Evolutionary conservation across 2,329 filamentous ascomycete species (phyloP), one percentile per base, ranked within the genome.

Genomic region (Aspergillus ibericus): DNA sequence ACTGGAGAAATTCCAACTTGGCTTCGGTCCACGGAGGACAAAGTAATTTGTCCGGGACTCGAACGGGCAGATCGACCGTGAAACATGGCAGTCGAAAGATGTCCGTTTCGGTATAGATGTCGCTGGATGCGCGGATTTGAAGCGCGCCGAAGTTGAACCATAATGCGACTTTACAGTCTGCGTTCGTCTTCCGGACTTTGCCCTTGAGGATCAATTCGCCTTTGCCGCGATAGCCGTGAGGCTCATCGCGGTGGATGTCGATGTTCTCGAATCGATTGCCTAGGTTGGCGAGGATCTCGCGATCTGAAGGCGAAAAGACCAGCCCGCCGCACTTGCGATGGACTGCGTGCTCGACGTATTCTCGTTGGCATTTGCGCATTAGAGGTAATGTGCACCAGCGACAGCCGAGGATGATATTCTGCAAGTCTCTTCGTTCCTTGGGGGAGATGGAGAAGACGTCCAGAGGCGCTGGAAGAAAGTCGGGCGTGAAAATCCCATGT

Each of bases 381-480:
- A 79, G 60, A 0, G 66, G 55, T 10, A 76, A 52, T 0, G 74
- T 79, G 55, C 74, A 78, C 78, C 78, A 80, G 22, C 71, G 69
- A 58, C 74, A 78, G 12, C 65, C 58, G 9, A 79, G 66, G 8
- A 80, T 70, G 4, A 59, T 56, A 6, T 65, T 70, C 59, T 79
- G 78, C 16, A 80, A 65, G 5, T 65, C 52, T 12, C 67, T 62
- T 15, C 74, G 66, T 40, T 76, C 63, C 35, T 64, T 35, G 16
- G 57, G 55, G 1, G 62, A 65, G n/a, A 78, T 52, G 0, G 61
- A 62, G 59, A 72, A 74, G 57, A 72, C 75, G 44, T 73, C 62
- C 10, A 76, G 61, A 18, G 68, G 73, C 1, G 70, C 67, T 0
- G 78, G 77, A 2, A 77, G 60, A 55, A 78, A 80, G 16, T 76